Evolutionary conservation across 2,329 filamentous ascomycete genomes (phyloP).

Genomic region (Pyrenochaeta sp.): DNA sequence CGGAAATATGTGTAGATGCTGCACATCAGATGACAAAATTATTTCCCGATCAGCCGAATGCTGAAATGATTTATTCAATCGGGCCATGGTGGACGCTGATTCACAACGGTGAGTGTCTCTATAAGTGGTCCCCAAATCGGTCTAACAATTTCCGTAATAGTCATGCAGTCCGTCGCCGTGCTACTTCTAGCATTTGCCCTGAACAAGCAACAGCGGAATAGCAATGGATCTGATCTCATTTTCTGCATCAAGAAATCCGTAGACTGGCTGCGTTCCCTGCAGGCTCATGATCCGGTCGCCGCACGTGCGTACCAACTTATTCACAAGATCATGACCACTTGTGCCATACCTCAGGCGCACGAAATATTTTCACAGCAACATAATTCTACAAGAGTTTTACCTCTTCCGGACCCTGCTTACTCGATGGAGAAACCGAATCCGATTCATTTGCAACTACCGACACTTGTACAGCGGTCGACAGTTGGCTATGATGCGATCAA

Average conservation of each 20-base stretch:
- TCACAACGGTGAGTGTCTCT: slow-evolving; percentile 35
- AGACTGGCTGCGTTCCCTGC: slow-evolving; percentile 43
- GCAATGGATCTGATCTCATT: slow-evolving; percentile 32
- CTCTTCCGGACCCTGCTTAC: neutral
- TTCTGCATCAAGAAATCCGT: slow-evolving; percentile 43
- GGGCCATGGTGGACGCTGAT: slow-evolving; percentile 53
- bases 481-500: neutral
- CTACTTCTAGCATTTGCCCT: slow-evolving; percentile 49
- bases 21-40: slow-evolving; percentile 41
- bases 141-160: slow-evolving; percentile 6
- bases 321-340: slow-evolving; percentile 21
- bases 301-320: slow-evolving; percentile 36
- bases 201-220: slow-evolving; percentile 32
- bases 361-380: slow-evolving; percentile 15
- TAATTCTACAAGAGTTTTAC: neutral
- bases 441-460: neutral
- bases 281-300: slow-evolving; percentile 35
- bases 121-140: accelerated
- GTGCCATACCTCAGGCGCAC: slow-evolving; percentile 18
- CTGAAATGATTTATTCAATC: slow-evolving; percentile 34
- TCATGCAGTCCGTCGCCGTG: slow-evolving; percentile 49
- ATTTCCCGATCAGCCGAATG: slow-evolving; percentile 39
- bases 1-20: slow-evolving; percentile 43
- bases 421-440: neutral
- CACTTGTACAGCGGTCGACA: neutral